These are phyloP conservation scores for Mrakia blollopis DNA, from an alignment of 768 basidiomycete genomes.

Conservation along the genomic window DNA sequence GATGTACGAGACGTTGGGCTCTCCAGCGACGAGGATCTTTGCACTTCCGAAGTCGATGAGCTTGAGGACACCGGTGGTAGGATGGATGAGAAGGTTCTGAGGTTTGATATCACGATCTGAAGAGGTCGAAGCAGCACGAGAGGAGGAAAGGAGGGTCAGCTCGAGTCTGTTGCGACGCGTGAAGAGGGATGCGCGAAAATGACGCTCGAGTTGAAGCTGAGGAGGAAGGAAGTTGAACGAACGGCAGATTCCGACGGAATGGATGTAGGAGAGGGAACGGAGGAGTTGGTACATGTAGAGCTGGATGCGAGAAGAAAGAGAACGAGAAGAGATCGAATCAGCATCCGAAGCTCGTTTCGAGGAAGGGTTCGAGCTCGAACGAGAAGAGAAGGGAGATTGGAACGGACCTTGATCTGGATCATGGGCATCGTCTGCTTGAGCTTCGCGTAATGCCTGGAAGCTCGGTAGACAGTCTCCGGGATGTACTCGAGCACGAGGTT, in stretches of 20 bases:
- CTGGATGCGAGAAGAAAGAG: neutral
- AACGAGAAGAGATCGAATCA: neutral
- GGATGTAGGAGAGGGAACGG: slow-evolving; percentile 97
- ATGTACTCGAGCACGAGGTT: slow-evolving; percentile 99
- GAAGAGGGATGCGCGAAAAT: neutral
- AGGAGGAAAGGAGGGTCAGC: neutral
- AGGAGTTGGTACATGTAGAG: slow-evolving; percentile 61
- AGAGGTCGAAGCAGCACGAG: neutral
- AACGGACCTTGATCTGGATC: slow-evolving; percentile 77
- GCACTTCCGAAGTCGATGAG: slow-evolving; percentile 98
- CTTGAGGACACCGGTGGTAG: slow-evolving; percentile 92
- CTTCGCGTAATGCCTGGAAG: slow-evolving; percentile 96
- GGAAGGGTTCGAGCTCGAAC: neutral
- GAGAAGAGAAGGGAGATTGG: neutral
- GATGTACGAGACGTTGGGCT: slow-evolving; percentile 99
- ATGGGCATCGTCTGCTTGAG: slow-evolving; percentile 99
- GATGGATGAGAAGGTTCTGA: slow-evolving; percentile 95
- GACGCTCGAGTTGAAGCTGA: neutral
- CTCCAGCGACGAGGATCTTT: slow-evolving; percentile 94
- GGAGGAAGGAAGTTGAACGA: neutral
- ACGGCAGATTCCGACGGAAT: slow-evolving; percentile 95
- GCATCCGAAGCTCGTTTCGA: neutral
- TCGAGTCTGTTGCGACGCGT: neutral
- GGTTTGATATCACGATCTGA: slow-evolving; percentile 94
- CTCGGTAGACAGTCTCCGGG: slow-evolving; percentile 98